Evolutionary conservation across 306 rosid genomes (phyloP).

Genomic region (Gynostemma pentaphyllum): DNA sequence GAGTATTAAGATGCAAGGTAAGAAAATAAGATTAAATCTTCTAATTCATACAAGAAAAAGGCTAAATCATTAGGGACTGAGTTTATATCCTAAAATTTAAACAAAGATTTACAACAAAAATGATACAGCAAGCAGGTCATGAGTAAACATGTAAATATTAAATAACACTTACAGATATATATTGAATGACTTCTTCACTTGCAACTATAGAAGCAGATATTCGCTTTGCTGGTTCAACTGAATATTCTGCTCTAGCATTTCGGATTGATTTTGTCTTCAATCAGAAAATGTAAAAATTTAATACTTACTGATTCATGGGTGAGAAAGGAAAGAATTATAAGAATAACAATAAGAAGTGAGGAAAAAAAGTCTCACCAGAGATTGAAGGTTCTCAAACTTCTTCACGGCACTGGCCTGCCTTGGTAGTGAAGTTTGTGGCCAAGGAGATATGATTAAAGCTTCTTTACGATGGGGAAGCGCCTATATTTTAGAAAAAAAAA

Average conservation of each 20-base stretch:
- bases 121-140: not conserved
- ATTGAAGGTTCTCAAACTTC: constrained; percentile 79
- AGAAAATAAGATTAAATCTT: too few species aligned
- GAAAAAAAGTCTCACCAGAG: constrained; percentile 47
- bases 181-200: constrained; percentile 62
- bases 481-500: constrained; percentile 24
- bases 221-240: constrained; percentile 88
- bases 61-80: not conserved
- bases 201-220: constrained; percentile 86
- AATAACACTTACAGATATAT: constrained; percentile 50
- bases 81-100: not conserved
- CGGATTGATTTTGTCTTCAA: constrained; percentile 69
- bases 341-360: not conserved
- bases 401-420: constrained; percentile 45
- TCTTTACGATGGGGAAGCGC: constrained; percentile 74
- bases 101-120: not conserved
- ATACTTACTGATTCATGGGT: not conserved
- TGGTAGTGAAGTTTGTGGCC: constrained; percentile 82
- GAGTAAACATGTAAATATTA: not conserved
- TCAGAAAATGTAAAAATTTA: constrained; percentile 1
- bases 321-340: constrained; percentile 7
- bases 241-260: constrained; percentile 93
- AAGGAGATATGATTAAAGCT: constrained; percentile 70
- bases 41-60: not conserved
- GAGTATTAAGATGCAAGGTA: too few species aligned